A percentile compares a stretch with the other conserved stretches of the same genome.
These are phyloP conservation scores for Saccharomyces mikatae DNA, from an alignment of 805 yeast genomes.

Conservation along the genomic window DNA sequence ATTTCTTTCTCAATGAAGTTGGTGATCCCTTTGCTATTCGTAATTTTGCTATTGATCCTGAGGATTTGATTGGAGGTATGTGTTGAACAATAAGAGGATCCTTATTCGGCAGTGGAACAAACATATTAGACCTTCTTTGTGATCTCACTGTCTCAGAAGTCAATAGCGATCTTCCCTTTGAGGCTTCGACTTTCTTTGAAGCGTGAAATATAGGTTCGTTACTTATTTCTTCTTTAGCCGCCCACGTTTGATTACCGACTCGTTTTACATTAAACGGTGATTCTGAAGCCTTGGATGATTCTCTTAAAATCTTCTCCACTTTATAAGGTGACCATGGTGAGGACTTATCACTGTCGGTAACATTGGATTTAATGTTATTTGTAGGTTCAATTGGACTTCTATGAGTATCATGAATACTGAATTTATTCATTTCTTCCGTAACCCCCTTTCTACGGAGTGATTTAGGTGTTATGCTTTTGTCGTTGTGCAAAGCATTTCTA, in stretches of 20 bases:
- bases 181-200: background rate
- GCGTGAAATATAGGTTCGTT: conserved; percentile 1
- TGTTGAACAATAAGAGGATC: conserved; percentile 24
- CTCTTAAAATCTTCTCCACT: conserved; percentile 13
- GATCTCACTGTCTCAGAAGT: conserved; percentile 5
- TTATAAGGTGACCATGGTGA: conserved; percentile 27
- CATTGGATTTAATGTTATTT: conserved; percentile 1
- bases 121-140: conserved; percentile 28
- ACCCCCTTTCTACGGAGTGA: background rate
- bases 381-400: background rate
- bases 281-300: background rate
- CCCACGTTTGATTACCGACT: background rate
- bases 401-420: background rate
- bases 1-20: background rate
- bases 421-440: conserved; percentile 3
- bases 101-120: conserved; percentile 29
- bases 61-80: conserved; percentile 1
- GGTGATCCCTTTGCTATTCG: background rate
- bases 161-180: background rate
- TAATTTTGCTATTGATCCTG: conserved; percentile 1
- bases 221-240: background rate
- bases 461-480: background rate
- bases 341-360: conserved; percentile 3
- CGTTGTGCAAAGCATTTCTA: background rate
- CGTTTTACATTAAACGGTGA: background rate